Percentiles rank a stretch among this genome's conserved stretches.
These are phyloP conservation scores for Pelargonium nanum DNA, from an alignment of 345 rosid genomes.

Conservation along the genomic window DNA sequence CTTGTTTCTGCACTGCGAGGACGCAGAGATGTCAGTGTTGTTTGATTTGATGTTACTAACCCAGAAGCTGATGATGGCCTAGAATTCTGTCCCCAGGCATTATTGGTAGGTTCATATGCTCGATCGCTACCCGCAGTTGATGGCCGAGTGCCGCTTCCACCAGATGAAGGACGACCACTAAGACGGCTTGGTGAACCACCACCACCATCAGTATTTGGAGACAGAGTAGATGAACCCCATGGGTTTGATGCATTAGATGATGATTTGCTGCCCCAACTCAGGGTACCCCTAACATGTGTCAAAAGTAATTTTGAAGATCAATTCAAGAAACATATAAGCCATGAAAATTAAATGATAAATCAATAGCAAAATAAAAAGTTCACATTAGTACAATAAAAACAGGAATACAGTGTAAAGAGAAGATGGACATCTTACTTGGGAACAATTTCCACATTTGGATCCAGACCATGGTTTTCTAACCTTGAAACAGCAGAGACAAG, in stretches of 20 bases:
- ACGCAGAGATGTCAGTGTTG: conserved; percentile 53
- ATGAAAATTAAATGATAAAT: background rate
- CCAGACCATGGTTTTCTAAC: conserved; percentile 94
- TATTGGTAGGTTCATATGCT: conserved; percentile 45
- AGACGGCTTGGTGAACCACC: conserved; percentile 68
- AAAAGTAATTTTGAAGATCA: conserved; percentile 1
- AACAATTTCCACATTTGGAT: conserved; percentile 94
- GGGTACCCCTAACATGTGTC: conserved; percentile 55
- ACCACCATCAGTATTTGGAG: conserved; percentile 67
- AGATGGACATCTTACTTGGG: conserved; percentile 67
- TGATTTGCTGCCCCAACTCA: conserved; percentile 86
- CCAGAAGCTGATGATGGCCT: conserved; percentile 98
- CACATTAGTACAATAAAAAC: background rate
- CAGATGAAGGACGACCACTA: conserved; percentile 89
- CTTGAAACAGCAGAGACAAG: conserved; percentile 36
- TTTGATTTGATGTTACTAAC: conserved; percentile 57
- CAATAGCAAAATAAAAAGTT: background rate
- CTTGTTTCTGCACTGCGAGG: conserved; percentile 99
- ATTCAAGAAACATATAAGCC: background rate
- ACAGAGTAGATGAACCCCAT: conserved; percentile 69
- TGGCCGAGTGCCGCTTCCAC: conserved; percentile 86
- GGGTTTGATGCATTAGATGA: conserved; percentile 67
- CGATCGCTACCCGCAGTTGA: conserved; percentile 88
- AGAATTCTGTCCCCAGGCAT: conserved; percentile 69
- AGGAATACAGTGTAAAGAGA: background rate